Base-by-base conservation (phyloP, 176 grass and related monocot genomes). In the Oryza meyeriana region DNA sequence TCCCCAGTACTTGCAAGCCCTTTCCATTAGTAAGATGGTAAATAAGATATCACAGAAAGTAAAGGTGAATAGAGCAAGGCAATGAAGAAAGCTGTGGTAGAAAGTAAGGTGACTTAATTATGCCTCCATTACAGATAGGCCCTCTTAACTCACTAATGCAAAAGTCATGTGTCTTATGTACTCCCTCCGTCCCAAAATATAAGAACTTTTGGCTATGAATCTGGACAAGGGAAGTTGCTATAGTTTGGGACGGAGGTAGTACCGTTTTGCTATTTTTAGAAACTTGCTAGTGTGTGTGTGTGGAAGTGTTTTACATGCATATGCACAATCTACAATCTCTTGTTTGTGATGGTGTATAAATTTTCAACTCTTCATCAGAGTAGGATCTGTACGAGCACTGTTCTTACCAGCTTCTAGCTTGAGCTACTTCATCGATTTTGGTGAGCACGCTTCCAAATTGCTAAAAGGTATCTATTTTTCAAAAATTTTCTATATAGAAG, bases 1-100 rank as follows among this genome's bases (percentile, higher is more conserved):
- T 91, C 95, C 62, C 92, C 86, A 12, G 90, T 86, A 39, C 83
- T 91, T 36, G 92, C 92, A 75, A 97, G 78, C 66, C 89, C 95
- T 97, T 26, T 26, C 29, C 36, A 74, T 75, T 30, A 69, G 71
- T 38, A 79, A 79, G 44, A 61, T 71, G 26, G 68, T 47, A 72
- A 42, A 26, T 28, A 58, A 24, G 64, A 28, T 16, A 45, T 72
- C 61, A 55, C 42, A 72, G 18, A 62, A 83, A 65, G 61, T 61
- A 79, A 59, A 66, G 10, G 42, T 77, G 34, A 79, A 47, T 67
- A 79, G 22, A 74, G 17, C 17, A 30, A 44, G 6, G 13, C 8
- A 61, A 52, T 26, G 62, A 35, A 44, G 44, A 75, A 86, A 69
- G 40, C 47, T 71, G 52, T n/a, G 13, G 11, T 52, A 72, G 30